Conservation (phyloP, 2,329 filamentous ascomycete genomes). For the Pseudogymnoascus sp. region DNA sequence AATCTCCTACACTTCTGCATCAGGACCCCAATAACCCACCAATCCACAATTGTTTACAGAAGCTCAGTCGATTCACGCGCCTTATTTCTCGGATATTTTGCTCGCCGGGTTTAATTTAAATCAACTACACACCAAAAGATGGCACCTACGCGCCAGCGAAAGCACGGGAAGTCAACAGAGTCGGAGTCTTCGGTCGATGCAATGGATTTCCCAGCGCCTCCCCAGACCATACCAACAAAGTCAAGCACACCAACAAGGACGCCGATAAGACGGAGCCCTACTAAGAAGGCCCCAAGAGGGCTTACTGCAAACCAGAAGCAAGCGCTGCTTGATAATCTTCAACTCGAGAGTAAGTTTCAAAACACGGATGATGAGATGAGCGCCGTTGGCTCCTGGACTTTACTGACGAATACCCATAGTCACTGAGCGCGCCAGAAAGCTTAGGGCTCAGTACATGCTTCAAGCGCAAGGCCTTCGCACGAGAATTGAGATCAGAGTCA, state of each 20-base stretch:
- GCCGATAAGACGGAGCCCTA: conserved; percentile 46
- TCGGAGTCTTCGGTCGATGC: conserved; percentile 21
- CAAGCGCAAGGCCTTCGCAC: conserved; percentile 79
- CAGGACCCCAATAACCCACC: neutral
- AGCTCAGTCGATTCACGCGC: neutral
- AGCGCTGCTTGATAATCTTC: conserved; percentile 78
- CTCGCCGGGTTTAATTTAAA: neutral
- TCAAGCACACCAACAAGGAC: conserved; percentile 28
- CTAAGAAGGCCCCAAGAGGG: conserved; percentile 50
- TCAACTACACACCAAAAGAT: conserved; percentile 27
- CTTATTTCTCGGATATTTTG: neutral
- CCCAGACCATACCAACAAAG: conserved; percentile 27
- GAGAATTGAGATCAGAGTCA: conserved; percentile 85
- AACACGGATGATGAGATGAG: neutral
- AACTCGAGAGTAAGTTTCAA: conserved; percentile 65
- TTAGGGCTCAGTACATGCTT: conserved; percentile 80
- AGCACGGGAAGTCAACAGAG: conserved; percentile 35
- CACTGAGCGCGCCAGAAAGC: conserved; percentile 75
- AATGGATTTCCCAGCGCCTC: conserved; percentile 22
- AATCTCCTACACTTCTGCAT: neutral
- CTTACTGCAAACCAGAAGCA: conserved; percentile 71
- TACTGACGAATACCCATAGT: conserved; percentile 42
- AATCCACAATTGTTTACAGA: neutral
- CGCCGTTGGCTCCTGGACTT: conserved; percentile 17
- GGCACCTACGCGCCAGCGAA: conserved; percentile 38